Base-by-base conservation (phyloP, 768 basidiomycete species). In the Suillus cothurnatus region DNA sequence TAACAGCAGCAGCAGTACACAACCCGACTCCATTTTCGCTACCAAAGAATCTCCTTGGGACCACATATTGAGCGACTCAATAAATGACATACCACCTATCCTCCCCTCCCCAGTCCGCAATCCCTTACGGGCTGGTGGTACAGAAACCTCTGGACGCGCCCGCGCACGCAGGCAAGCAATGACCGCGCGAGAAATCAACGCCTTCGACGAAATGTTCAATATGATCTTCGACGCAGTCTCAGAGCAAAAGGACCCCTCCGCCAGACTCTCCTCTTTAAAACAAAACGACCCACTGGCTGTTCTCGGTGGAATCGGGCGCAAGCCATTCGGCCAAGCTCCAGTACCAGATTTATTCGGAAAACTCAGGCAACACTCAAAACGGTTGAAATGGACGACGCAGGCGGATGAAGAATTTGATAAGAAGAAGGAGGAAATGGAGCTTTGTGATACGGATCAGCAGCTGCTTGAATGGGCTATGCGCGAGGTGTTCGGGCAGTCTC, bases 171-270 rank as follows among this genome's bases (percentile, higher is more conserved):
- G 81, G 34, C 87, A 89, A 67, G 78, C 85, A 23, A 86, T 92
- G 83, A 91, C 90, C 0, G 86, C 86, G 0, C 83, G 84, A 53
- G 92, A 93, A 77, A 81, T 83, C 64, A 81, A 72, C 64, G 85
- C 85, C 4, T 89, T 93, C 69, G 85, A 90, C 70, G 87, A 88
- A 36, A 89, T 93, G 84, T 91, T 93, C 69, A 81, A 86, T 69
- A 76, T 89, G 77, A 86, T 93, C 47, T 91, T 92, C 72, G 80
- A 85, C 55, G 84, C 85, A 17, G 81, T 80, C 64, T 77, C 79
- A 43, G 77, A 78, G 57, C 74, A 78, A 28, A 78, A 76, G 41
- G 34, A 64, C 8, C 26, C 56, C 68, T 38, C 63, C 61, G n/a
- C 65, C 59, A n/a, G 63, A 64, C 28, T 60, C 68, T 26, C 61